Base-by-base conservation (phyloP, 2,329 filamentous ascomycete species). In the Myriosclerotinia duriaeana region DNA sequence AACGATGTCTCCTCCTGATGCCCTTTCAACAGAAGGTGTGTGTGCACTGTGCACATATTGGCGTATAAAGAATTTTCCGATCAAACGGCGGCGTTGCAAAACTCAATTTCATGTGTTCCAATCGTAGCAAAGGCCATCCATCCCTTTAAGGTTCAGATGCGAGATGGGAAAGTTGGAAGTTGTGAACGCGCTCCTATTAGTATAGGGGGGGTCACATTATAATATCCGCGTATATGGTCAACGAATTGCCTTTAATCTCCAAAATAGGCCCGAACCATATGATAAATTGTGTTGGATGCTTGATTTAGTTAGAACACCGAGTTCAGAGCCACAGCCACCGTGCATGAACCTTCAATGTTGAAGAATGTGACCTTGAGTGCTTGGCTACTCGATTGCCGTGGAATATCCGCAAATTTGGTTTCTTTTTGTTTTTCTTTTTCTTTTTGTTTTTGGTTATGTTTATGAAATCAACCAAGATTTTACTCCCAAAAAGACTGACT, bases 331-430 rank as follows among this genome's bases (percentile, higher is more conserved):
- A 59, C 54, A 36, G 30, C 44, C 56, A 50, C 44, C 20, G 20
- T 60, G 58, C 58, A 60, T 60, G 44, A 50, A 60, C 17, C 17
- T 26, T 22, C 14, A n/a, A 50, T 38, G 44, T 38, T 38, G 44
- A 17, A 60, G 11, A 22, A n/a, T 60, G 44, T 60, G 58, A 22
- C 17, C 6, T 56, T n/a, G 8, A 9, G 17, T 12, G 15, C 20
- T 22, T 60, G 20, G 15, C 11, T 50, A 17, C 30, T 60, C 12
- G 6, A 22, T 59, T 48, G 40, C 17, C 30, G 30, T 53, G 17
- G 30, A 36, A 53, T n/a, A n/a, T 36, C 52, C 15, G 30, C 20
- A 30, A 34, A 53, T 53, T 14, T 34, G 22, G 26, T 26, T 46
- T 34, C 20, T 46, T 12, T 46, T 34, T 34, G 30, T 48, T 22